Conservation (phyloP, 192 early-diverging fungal species). For the Coemansia sp. region DNA sequence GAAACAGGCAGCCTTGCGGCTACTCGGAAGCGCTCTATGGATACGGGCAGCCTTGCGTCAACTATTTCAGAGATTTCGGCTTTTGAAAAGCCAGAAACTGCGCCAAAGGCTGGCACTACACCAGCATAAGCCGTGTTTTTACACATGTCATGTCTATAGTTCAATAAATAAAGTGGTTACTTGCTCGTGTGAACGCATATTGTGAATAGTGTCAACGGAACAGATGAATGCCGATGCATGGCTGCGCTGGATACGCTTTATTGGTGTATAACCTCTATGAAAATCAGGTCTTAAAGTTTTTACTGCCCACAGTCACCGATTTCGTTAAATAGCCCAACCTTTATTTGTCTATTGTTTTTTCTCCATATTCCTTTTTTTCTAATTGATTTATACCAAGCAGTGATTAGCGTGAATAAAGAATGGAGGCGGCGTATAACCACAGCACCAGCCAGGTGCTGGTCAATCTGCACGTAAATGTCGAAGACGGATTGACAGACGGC, state of each 20-base stretch:
- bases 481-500: constrained; percentile 63
- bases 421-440: constrained; percentile 69
- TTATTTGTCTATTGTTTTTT: not conserved
- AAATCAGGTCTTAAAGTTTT: too few relatives aligned
- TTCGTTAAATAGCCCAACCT: not conserved
- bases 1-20: not conserved
- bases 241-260: not conserved
- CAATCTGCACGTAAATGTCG: constrained; percentile 63
- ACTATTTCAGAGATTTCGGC: not conserved
- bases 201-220: not conserved
- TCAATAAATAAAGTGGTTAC: not conserved
- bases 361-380: constrained; percentile 5
- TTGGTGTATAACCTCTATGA: not conserved
- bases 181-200: not conserved
- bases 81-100: not conserved
- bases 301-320: too few relatives aligned
- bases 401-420: constrained; percentile 22
- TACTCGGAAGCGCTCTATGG: not conserved
- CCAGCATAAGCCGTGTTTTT: not conserved
- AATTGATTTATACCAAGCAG: not conserved
- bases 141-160: not conserved
- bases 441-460: constrained; percentile 65
- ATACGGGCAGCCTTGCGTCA: not conserved
- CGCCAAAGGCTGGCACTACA: not conserved
- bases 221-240: not conserved